A percentile compares a stretch with the other conserved stretches of the same genome.
Conservation (phyloP, 352 stramenopile species). For the Poterioochromonas sp. region DNA sequence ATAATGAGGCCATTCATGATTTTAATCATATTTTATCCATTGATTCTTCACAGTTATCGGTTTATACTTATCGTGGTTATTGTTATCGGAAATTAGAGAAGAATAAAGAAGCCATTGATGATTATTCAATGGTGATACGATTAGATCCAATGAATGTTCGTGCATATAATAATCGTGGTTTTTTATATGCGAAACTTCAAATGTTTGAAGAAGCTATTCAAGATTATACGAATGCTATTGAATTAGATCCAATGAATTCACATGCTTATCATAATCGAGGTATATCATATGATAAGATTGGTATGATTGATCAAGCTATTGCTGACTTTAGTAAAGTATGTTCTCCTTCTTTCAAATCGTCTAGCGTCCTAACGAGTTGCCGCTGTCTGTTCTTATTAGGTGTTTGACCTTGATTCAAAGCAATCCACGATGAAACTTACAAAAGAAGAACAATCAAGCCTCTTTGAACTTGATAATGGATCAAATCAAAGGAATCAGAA, state of each 20-base stretch:
- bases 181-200: slow-evolving; percentile 67
- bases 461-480: too few species aligned
- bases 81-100: slow-evolving; percentile 58
- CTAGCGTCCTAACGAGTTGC: too few species aligned
- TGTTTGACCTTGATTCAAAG: too few species aligned
- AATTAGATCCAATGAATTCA: slow-evolving; percentile 59
- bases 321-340: slow-evolving; percentile 49
- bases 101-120: slow-evolving; percentile 51
- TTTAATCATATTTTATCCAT: slow-evolving; percentile 50
- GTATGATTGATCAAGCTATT: slow-evolving; percentile 61
- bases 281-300: slow-evolving; percentile 61
- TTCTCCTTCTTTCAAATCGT: neutral
- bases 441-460: too few species aligned
- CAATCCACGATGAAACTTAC: too few species aligned
- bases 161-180: slow-evolving; percentile 66
- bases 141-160: slow-evolving; percentile 55
- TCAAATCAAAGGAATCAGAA: too few species aligned
- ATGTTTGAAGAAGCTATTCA: slow-evolving; percentile 56
- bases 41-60: slow-evolving; percentile 59
- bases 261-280: slow-evolving; percentile 71
- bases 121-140: slow-evolving; percentile 45
- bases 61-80: slow-evolving; percentile 71
- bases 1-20: slow-evolving; percentile 55
- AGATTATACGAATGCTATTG: slow-evolving; percentile 59
- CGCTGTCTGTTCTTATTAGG: too few species aligned